Evolutionary conservation across 768 basidiomycete species (phyloP), one percentile per base, ranked within the genome.

Genomic region (Suillus ampliporus): DNA sequence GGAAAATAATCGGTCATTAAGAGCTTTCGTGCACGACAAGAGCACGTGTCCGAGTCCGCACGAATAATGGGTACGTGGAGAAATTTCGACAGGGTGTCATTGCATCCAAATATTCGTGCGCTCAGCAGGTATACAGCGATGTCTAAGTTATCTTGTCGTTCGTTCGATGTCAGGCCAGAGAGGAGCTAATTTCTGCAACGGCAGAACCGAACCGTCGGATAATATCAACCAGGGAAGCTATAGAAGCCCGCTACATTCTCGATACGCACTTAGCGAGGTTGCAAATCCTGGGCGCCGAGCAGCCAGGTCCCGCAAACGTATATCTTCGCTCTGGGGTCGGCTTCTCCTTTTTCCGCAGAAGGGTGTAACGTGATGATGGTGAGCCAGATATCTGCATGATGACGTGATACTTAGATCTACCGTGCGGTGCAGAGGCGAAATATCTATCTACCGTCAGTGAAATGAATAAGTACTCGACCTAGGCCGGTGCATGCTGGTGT

Each of bases 241-340:
- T 23, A 3, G 14, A 46, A 23, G 23, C 46, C 14, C 14, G 11
- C 90, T 4, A 94, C 92, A 67, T 94, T 94, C 71, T 94, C 92
- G 10, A 94, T 78, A 11, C 94, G 80, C 11, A 94, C 69, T 62
- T 82, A 83, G 3, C 74, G 76, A 5, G 92, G 92, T 60, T 86
- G 84, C 4, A 72, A 74, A 40, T 77, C 68, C 10, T 68, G 70
- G 5, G n/a, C n/a, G n/a, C n/a, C n/a, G n/a, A n/a, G 65, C 61
- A 9, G 78, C 83, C 57, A 94, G 72, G 31, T 84, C 81, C 0
- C 91, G 90, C 0, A 94, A 78, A 28, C n/a, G n/a, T n/a, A n/a
- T n/a, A n/a, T n/a, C 37, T 11, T 37, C 37, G 11, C 7, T 37
- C 9, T 37, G 13, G 37, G 37, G 11, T 11, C 37, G 37, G 37